Conservation (phyloP, 1,284 basidiomycete species). For the Cryptococcus hybrid region DNA sequence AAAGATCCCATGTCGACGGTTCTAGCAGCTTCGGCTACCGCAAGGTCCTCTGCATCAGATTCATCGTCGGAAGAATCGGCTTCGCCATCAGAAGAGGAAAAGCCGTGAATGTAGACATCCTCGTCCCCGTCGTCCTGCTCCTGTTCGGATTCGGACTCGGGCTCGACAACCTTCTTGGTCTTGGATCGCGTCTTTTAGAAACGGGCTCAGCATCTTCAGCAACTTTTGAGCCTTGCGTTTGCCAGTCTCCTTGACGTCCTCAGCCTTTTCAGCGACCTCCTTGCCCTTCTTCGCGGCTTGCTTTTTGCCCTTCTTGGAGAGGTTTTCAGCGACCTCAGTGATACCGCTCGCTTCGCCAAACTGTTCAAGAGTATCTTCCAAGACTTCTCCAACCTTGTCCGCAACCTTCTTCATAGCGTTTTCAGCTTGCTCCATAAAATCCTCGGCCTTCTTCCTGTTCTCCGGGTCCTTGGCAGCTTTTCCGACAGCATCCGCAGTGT, state of each 20-base stretch:
- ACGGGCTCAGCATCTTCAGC: slow-evolving; percentile 11
- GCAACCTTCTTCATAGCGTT: slow-evolving; percentile 25
- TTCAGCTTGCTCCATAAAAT: slow-evolving; percentile 36
- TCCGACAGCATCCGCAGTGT: slow-evolving; percentile 17
- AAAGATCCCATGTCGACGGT: slow-evolving; percentile 65
- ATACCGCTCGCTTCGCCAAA: slow-evolving; percentile 35
- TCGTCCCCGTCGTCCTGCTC: slow-evolving; percentile 42
- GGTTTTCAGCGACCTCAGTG: slow-evolving; percentile 11
- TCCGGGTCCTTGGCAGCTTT: slow-evolving; percentile 28
- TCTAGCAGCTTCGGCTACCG: slow-evolving; percentile 41
- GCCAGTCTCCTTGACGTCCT: slow-evolving; percentile 13
- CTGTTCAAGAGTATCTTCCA: slow-evolving; percentile 31
- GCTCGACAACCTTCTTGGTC: slow-evolving; percentile 1
- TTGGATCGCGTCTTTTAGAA: slow-evolving; percentile 7
- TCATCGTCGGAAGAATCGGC: slow-evolving; percentile 82
- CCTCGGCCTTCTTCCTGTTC: slow-evolving; percentile 45
- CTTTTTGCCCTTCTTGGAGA: slow-evolving; percentile 13
- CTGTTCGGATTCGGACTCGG: slow-evolving; percentile 3
- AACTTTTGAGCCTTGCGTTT: slow-evolving; percentile 21
- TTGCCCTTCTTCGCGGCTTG: slow-evolving; percentile 15
- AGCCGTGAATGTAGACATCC: slow-evolving; percentile 60
- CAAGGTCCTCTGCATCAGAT: slow-evolving; percentile 58
- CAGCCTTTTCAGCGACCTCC: slow-evolving; percentile 9
- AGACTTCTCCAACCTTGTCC: slow-evolving; percentile 46
- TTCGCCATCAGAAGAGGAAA: slow-evolving; percentile 56